Evolutionary conservation across 106 monocot species (phyloP).

Genomic region (Platanthera zijinensis): DNA sequence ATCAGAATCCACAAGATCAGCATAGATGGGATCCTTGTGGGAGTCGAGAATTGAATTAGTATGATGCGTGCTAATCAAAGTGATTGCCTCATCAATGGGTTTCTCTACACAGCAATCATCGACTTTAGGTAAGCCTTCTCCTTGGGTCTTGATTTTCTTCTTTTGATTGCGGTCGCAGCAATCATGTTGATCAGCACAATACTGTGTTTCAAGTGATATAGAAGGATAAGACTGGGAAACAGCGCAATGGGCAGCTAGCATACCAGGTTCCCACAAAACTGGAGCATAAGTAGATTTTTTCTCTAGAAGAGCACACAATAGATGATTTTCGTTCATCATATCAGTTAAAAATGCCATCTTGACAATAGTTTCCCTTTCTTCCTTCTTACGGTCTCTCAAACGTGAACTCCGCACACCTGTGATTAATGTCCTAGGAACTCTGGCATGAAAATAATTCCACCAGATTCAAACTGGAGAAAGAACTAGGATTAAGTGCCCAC

Average conservation of each 20-base stretch:
- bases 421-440: constrained; percentile 74
- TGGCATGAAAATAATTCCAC: constrained; percentile 97
- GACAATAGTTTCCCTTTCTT: constrained; percentile 84
- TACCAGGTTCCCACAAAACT: constrained; percentile 80
- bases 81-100: constrained; percentile 4
- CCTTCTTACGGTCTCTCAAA: constrained; percentile 75
- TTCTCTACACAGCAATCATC: not conserved
- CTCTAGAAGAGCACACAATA: constrained; percentile 42
- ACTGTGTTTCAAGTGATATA: constrained; percentile 8
- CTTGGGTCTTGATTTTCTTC: not conserved
- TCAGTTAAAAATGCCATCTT: constrained; percentile 85
- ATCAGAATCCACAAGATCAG: constrained; percentile 7
- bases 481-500: constrained; percentile 69
- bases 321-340: constrained; percentile 54
- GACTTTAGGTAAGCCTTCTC: not conserved
- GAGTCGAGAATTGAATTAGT: not conserved
- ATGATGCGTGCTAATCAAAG: not conserved
- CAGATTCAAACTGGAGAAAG: constrained; percentile 96
- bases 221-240: constrained; percentile 19
- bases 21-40: not conserved
- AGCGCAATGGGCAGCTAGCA: constrained; percentile 29
- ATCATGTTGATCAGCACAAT: not conserved
- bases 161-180: not conserved
- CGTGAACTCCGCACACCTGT: constrained; percentile 71
- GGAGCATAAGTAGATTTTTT: constrained; percentile 39